Base-by-base conservation (phyloP, 352 stramenopile species). In the Peronosclerospora sorghi region DNA sequence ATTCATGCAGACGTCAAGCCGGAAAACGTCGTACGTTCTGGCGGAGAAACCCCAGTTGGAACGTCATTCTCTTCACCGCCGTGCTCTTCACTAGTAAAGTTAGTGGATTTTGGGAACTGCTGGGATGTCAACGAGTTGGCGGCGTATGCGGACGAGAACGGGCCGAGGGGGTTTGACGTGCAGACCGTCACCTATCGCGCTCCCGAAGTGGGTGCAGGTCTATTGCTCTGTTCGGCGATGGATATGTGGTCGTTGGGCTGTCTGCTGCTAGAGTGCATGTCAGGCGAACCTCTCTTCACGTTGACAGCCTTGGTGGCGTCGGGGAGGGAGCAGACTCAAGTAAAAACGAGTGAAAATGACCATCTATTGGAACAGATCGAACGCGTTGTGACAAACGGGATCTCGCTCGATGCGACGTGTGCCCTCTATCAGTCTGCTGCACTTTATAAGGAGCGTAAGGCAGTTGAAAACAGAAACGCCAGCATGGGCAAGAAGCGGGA, bases 51-150 rank as follows among this genome's bases (percentile, higher is more conserved):
- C 42, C 29, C 47, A 26, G 10, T 62, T 30, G 30, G 41, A 20
- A 35, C 54, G 35, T 51, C 30, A 8, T 14, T 36, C n/a, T 45
- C 32, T 1, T 18, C 26, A 8, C 19, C 34, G 10, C 26, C 30
- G 5, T 56, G 42, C 21, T 59, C 42, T 1, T n/a, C n/a, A n/a
- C n/a, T n/a, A n/a, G n/a, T n/a, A n/a, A n/a, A n/a, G n/a, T n/a
- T n/a, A n/a, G n/a, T 84, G 32, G 76, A 88, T 61, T 83, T 86
- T 70, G 76, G 76, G n/a, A 88, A 88, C 41, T 82, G 71, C 35
- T 60, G 86, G 21, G 64, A 81, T 40, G 45, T 23, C 10, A 51
- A 44, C 14, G 52, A 75, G 45, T 41, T 83, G 17, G 43, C 45
- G 5, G 36, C 67, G 26, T 73, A 77, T 26, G 37, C 54, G 6